phyloP scores from a whole-genome alignment of 2,329 filamentous ascomycete genomes.

The Paramyrothecium sp. region DNA sequence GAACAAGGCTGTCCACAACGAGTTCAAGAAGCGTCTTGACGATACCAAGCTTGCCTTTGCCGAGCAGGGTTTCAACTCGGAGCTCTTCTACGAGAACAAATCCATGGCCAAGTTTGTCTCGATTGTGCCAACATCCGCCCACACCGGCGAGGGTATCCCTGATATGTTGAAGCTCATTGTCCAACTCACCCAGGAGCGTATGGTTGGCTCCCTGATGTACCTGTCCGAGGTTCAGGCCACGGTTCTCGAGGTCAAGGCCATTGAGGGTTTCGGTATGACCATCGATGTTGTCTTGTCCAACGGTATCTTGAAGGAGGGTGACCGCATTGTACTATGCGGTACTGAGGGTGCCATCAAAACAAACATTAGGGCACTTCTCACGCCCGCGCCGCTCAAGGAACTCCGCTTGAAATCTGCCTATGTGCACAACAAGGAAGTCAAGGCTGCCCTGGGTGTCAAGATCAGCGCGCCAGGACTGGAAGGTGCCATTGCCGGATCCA shows the following conservation, averaged over 20 bases:
- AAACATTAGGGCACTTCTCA: slow-evolving; percentile 91
- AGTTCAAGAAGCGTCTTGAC: slow-evolving; percentile 87
- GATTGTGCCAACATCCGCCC: slow-evolving; percentile 93
- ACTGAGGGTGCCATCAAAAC: slow-evolving; percentile 95
- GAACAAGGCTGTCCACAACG: slow-evolving; percentile 88
- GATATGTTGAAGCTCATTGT: slow-evolving; percentile 97
- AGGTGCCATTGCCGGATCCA: slow-evolving; percentile 92
- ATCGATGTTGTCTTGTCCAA: slow-evolving; percentile 97
- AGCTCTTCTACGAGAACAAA: slow-evolving; percentile 97
- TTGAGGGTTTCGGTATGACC: slow-evolving; percentile 97
- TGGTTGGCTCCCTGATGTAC: slow-evolving; percentile 98
- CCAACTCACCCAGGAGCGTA: slow-evolving; percentile 91
- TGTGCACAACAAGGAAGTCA: slow-evolving; percentile 99
- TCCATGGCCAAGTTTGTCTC: slow-evolving; percentile 93
- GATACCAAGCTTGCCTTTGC: slow-evolving; percentile 92
- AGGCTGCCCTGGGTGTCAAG: slow-evolving; percentile 97
- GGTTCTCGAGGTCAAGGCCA: slow-evolving; percentile 97
- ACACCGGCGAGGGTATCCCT: slow-evolving; percentile 98
- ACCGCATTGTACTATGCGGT: slow-evolving; percentile 92
- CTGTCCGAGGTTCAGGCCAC: slow-evolving; percentile 96
- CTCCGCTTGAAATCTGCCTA: slow-evolving; percentile 93
- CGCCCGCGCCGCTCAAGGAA: slow-evolving; percentile 89
- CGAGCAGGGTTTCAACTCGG: slow-evolving; percentile 97
- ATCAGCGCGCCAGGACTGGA: slow-evolving; percentile 96
- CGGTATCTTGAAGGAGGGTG: slow-evolving; percentile 90